Evolutionary conservation across 73 alveolate species (phyloP), one percentile per base, ranked within the genome.

Genomic region (Symbiodinium pilosum): DNA sequence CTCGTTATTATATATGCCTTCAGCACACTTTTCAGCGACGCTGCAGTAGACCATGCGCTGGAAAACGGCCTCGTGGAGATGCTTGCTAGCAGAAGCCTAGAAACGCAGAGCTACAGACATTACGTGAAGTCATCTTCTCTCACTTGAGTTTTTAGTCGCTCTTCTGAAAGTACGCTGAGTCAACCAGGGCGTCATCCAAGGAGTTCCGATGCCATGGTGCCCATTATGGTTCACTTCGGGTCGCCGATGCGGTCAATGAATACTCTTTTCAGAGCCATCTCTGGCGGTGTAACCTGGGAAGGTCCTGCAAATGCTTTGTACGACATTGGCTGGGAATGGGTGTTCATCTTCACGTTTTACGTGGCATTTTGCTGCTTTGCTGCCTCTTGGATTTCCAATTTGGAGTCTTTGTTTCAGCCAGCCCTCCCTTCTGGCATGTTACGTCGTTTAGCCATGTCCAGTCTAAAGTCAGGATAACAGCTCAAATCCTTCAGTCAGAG

Each of bases 221-320:
- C 85, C 43, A 73, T 73, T 43, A 73, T 64, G 44, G 34, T 18
- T 30, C 73, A 88, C 73, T 88, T 88, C 73, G 95, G 95, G 42
- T 40, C 87, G 3, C 34, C 73, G 69, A 26, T 88, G n/a, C 51
- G 73, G 32, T 88, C 95, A 4, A 88, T 88, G 95, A 88, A 88
- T 44, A 88, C 95, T 3, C 95, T 88, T 20, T 88, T 88, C 86
- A 39, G 87, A 64, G 36, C 95, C 34, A 88, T 88, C 4, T 88
- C 95, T 64, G 95, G 95, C 38, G 95, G 95, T 18, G 95, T 88
- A 9, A 88, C 95, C 14, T 88, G 95, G 95, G 95, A 88, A 41
- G 87, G 16, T 39, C 95, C 95, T 41, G 95, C 95, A 1, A 54
- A 88, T 9, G 14, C 47, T 14, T 47, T 88, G 32, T n/a, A 26